Conservation (phyloP, 2,329 filamentous ascomycete genomes). For the Diaporthe velutina region DNA sequence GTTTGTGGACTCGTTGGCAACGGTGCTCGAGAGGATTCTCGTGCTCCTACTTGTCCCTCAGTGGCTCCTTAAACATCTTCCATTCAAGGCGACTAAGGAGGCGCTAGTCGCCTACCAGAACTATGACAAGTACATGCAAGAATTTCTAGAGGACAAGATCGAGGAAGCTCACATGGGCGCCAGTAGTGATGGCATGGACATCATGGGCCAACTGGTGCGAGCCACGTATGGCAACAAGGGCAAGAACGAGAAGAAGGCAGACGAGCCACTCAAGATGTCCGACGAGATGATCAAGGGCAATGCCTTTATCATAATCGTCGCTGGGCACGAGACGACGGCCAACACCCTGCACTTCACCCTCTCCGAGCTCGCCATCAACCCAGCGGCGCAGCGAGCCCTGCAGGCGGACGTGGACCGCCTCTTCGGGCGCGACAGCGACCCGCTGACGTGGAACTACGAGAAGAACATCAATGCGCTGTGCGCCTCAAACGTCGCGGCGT, state of each 20-base stretch:
- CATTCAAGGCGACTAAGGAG: conserved; percentile 23
- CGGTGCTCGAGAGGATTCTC: conserved; percentile 73
- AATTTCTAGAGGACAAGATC: conserved; percentile 74
- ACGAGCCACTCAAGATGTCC: conserved; percentile 55
- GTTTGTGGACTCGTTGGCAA: conserved; percentile 73
- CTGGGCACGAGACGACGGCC: conserved; percentile 85
- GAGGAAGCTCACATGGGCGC: conserved; percentile 53
- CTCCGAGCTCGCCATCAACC: conserved; percentile 75
- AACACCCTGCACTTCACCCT: conserved; percentile 81
- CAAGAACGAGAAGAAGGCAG: conserved; percentile 41
- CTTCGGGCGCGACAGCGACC: conserved; percentile 66
- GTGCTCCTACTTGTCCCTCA: conserved; percentile 70
- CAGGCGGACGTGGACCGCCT: conserved; percentile 78
- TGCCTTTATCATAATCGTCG: conserved; percentile 76
- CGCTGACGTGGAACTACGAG: conserved; percentile 79
- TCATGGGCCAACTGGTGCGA: conserved; percentile 64
- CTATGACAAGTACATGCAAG: conserved; percentile 77
- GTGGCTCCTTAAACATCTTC: conserved; percentile 63
- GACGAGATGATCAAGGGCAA: conserved; percentile 80
- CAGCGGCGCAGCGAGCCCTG: conserved; percentile 72
- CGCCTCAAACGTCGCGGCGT: conserved; percentile 77
- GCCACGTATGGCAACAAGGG: conserved; percentile 52
- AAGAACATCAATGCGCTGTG: conserved; percentile 74
- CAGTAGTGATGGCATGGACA: conserved; percentile 60
- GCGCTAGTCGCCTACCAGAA: conserved; percentile 69